phyloP scores from a whole-genome alignment of 1,139 yeast species.

The Saccharomycopsis hybrid region DNA sequence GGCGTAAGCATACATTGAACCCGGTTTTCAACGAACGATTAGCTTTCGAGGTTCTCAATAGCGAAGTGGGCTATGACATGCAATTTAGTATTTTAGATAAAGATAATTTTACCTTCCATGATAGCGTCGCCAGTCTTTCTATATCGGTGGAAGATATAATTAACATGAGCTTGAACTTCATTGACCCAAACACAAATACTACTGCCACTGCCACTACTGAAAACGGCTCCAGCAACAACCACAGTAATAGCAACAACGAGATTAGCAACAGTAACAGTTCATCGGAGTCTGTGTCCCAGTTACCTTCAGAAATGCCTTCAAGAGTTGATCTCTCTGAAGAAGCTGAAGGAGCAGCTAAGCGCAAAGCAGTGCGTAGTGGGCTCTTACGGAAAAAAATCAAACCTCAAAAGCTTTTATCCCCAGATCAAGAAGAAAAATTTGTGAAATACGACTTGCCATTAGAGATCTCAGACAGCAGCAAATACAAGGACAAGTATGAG shows the following conservation, averaged over 20 bases:
- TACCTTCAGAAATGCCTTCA: too few species aligned
- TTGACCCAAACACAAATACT: too few species aligned
- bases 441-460: slow-evolving; percentile 32
- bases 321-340: neutral
- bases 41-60: slow-evolving; percentile 67
- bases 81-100: slow-evolving; percentile 74
- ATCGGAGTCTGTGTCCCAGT: neutral
- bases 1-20: slow-evolving; percentile 74
- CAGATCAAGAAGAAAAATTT: slow-evolving; percentile 20
- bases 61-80: slow-evolving; percentile 59
- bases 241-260: too few species aligned
- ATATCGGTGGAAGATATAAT: slow-evolving; percentile 47
- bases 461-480: slow-evolving; percentile 28
- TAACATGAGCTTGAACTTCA: slow-evolving; percentile 28
- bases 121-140: slow-evolving; percentile 63
- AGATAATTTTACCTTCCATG: slow-evolving; percentile 78
- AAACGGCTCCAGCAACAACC: too few species aligned
- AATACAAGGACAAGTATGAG: slow-evolving; percentile 30
- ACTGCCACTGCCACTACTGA: too few species aligned
- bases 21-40: slow-evolving; percentile 80
- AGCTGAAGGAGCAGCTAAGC: neutral
- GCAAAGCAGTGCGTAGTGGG: slow-evolving; percentile 18
- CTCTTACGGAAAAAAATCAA: slow-evolving; percentile 19
- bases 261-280: slow-evolving; percentile 19
- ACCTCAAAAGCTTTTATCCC: slow-evolving; percentile 15